Evolutionary conservation across 345 rosid genomes (phyloP), one percentile per base, ranked within the genome.

Genomic region (Hibiscus trionum): DNA sequence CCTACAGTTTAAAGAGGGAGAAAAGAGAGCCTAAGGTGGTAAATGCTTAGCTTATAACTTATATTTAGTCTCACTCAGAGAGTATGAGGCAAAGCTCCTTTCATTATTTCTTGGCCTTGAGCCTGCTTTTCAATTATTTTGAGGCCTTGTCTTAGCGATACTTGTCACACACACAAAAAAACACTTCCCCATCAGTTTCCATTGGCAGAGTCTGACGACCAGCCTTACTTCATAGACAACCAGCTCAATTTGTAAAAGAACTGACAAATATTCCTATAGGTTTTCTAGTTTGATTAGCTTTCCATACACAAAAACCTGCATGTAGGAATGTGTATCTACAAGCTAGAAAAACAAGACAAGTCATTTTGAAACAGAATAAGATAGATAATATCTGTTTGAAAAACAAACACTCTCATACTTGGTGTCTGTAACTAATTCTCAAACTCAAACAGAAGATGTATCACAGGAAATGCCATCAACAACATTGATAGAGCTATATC

Each of bases 141-240:
- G 3, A 2, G 11, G 24, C 27, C 53, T 46, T 11, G 5, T 24
- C 24, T 19, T 16, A 4, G 6, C 24, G 11, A 19, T 15, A 14
- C 11, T 44, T 44, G 35, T 44, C 55, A 65, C 5, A 21, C 24
- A 21, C 24, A 21, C 0, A 6, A 12, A 29, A 8, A 31, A 21
- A 65, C 2, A 19, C 35, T 46, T 14, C 35, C 31, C 12, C 15
- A 44, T 44, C 17, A 66, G 19, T 66, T 66, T 66, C 70, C 56
- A 24, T 46, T 1, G 33, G 44, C 33, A 12, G 10, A 21, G 56
- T 26, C 50, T n/a, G 35, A 37, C 17, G 50, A 66, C 70, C 19
- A 66, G 33, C 69, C 49, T 65, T 44, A 44, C 33, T 44, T 65
- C 69, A 39, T 11, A 44, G 27, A 65, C 52, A 65, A 65, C 16